Base-by-base conservation (phyloP, 2,329 filamentous ascomycete genomes). In the Nothophoma quercina region DNA sequence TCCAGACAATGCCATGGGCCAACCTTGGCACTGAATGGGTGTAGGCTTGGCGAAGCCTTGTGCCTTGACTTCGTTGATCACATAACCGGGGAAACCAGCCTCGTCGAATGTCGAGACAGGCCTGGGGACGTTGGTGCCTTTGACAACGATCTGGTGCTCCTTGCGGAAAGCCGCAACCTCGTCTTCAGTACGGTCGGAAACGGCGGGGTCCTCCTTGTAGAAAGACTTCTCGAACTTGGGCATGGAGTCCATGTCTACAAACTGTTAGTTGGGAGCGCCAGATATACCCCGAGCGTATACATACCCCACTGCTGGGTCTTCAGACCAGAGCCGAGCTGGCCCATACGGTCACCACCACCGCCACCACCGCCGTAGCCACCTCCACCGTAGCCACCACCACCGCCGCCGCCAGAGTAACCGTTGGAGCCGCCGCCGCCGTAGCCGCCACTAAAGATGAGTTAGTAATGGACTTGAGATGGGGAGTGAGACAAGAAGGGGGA, bases 191-290 rank as follows among this genome's bases (percentile, higher is more conserved):
- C 95, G 90, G 68, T 77, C 81, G 57, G 86, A 78, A 56, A 99
- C 93, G 55, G 86, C 85, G 25, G 88, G 83, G 73, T 95, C 88
- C 79, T 98, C 95, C 82, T 98, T 96, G 85, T 99, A 99, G 81
- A 99, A 99, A 7, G 90, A 93, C 80, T 99, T 99, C 76, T 99
- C 95, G 79, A 99, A 99, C 78, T 98, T 98, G 67, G 95, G 93
- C 36, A 99, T 73, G 6, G 87, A 76, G 70, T 76, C 81, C 46
- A 95, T 68, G 74, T 99, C 95, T 95, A 63, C 16, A n/a, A 50
- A 19, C 21, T 51, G 58, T 75, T 63, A 72, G 68, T 60, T 58
- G 12, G n/a, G n/a, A 13, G 32, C 40, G 13, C n/a, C 21, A 3
- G 6, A 8, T 29, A 13, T 15, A 13, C n/a, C 8, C 4, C 12